phyloP scores from a whole-genome alignment of 768 basidiomycete species.

The Suillus hirtellus region DNA sequence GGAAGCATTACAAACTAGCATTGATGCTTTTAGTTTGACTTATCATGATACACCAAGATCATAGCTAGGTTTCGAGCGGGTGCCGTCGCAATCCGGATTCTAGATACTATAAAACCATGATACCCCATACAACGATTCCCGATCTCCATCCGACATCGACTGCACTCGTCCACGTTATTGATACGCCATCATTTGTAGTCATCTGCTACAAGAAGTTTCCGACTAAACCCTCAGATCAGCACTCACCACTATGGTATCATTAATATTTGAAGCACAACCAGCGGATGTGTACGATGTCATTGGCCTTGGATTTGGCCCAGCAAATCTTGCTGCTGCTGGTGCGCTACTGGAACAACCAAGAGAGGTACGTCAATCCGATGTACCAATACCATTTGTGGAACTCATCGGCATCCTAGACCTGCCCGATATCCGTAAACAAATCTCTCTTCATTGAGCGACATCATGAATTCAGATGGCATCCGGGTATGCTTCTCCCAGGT shows the following conservation, averaged over 20 bases:
- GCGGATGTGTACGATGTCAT: slow-evolving; percentile 41
- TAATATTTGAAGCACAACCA: neutral
- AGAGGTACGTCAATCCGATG: slow-evolving; percentile 14
- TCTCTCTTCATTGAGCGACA: slow-evolving; percentile 52
- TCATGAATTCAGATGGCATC: slow-evolving; percentile 51
- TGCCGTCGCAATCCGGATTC: neutral
- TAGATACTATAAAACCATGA: neutral
- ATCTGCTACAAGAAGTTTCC: no score
- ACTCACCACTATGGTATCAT: neutral
- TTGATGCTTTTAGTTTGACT: neutral
- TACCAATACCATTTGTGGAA: neutral
- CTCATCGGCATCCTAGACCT: slow-evolving; percentile 14
- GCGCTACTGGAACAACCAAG: slow-evolving; percentile 47
- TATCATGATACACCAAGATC: no score
- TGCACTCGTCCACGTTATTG: neutral
- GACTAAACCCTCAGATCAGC: neutral
- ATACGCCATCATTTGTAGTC: neutral
- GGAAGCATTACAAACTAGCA: no score
- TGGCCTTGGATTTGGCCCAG: slow-evolving; percentile 54
- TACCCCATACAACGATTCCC: neutral
- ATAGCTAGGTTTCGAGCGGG: neutral
- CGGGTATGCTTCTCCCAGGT: slow-evolving; percentile 54
- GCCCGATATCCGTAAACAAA: slow-evolving; percentile 27
- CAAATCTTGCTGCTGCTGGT: slow-evolving; percentile 51
- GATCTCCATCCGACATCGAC: neutral